Evolutionary conservation across 2,329 filamentous ascomycete species (phyloP), one percentile per base, ranked within the genome.

Genomic region (Aspergillus jensenii): DNA sequence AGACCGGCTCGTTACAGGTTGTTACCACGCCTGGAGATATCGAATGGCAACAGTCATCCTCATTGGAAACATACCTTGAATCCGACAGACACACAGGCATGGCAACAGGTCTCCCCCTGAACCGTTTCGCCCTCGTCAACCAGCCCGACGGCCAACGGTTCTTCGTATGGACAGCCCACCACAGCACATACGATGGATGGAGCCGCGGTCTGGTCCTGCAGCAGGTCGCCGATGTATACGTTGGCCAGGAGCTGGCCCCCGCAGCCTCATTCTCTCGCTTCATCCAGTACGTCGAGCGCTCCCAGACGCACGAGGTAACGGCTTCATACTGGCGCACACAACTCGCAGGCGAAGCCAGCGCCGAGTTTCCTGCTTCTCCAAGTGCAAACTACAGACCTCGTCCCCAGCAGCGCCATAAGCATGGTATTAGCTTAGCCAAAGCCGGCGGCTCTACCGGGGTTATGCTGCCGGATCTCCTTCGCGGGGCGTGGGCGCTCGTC

Each of bases 131-230:
- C 7, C n/a, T 58, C 8, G 37, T 48, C 9, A 15, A 14, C 4
- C 27, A 48, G 2, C 17, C 44, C 8, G 25, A 43, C 3, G 49
- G 49, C 11, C 45, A 33, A 14, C 35, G 41, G 6, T 53, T 72
- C 51, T 68, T 79, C 25, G 65, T 76, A 12, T 74, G 74, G 57
- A 77, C 76, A 1, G 69, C 73, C 56, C 77, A 79, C 58, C 76
- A 79, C 51, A 74, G 74, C 14, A 63, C 77, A 2, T 79, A 78
- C 58, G 77, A 79, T 61, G 76, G 74, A 4, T 69, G 65, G 65
- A 63, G 23, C 3, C 45, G 23, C 3, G 15, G n/a, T 2, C 14
- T 47, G 1, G 27, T 47, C 8, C 25, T 47, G 1, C 23, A 33
- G n/a, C 27, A 33, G n/a, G 27, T 47, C 2, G 25, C 23, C 15